Base-by-base conservation (phyloP, 1,139 yeast species). In the Candida sp. region DNA sequence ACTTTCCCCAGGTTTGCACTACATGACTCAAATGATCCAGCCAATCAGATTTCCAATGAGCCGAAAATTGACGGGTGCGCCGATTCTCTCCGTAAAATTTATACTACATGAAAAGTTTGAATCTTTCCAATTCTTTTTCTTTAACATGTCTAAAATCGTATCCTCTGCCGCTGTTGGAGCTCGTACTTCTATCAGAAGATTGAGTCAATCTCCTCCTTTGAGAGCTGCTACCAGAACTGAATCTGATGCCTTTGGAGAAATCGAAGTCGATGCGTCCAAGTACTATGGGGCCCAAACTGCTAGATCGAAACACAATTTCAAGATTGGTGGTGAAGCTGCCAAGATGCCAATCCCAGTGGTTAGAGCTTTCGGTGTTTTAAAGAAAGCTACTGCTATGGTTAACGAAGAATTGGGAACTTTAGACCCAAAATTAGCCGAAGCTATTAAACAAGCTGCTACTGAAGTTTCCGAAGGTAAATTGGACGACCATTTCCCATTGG, bases 241-340 rank as follows among this genome's bases (percentile, higher is more conserved):
- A 68, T 79, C 90, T 46, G 99, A 93, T 68, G 97, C 98, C 42
- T 93, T 93, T 61, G 99, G 99, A 55, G 96, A 88, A 61, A 86
- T 93, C 58, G 87, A 87, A 61, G 98, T 91, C 42, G 95, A 90
- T 46, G 71, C 79, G 48, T 77, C 86, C 60, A 84, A 82, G 63
- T 91, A 91, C 75, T 91, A 96, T 88, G 98, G 99, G 49, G 98
- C 99, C 36, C 99, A 93, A 73, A 93, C 99, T 48, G 97, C 95
- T 66, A 81, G 96, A 68, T 85, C 98, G 11, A 78, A 83, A 57
- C 87, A 84, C 70, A 93, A 93, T 77, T 93, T 93, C 76, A 87
- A 90, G 67, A 93, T 93, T 60, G 99, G 99, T 53, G 98, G 97
- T 45, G 75, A 78, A 25, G 82, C 91, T 52, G 98, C 95, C 61